A percentile compares a stretch with the other conserved stretches of the same genome.
These are phyloP conservation scores for Beverwykella pulmonaria DNA, from an alignment of 495 filamentous ascomycete species.

Conservation along the genomic window DNA sequence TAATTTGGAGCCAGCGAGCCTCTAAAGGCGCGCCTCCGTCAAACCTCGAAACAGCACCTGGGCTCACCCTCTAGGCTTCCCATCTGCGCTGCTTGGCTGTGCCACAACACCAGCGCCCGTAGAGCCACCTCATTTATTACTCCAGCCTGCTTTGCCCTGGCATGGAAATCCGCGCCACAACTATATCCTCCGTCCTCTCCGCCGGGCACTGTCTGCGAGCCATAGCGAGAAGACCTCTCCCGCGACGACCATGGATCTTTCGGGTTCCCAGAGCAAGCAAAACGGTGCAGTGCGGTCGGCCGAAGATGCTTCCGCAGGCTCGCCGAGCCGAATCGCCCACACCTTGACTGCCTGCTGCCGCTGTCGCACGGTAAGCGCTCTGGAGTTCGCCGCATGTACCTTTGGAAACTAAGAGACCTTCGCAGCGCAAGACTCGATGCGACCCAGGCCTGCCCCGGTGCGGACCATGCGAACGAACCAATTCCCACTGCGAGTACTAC, in stretches of 20 bases:
- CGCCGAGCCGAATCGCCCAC: slow-evolving; percentile 50
- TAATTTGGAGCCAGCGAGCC: too few species aligned
- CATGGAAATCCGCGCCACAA: slow-evolving; percentile 21
- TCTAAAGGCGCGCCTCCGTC: not conserved
- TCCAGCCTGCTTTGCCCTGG: slow-evolving; percentile 8
- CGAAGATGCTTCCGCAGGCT: slow-evolving; percentile 50
- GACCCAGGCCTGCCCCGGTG: slow-evolving; percentile 89
- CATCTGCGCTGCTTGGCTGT: slow-evolving; percentile 20
- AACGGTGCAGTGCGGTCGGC: slow-evolving; percentile 15
- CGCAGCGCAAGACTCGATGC: slow-evolving; percentile 88
- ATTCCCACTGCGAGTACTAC: slow-evolving; percentile 88
- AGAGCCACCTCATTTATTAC: not conserved
- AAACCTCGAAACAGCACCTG: slow-evolving; percentile 10
- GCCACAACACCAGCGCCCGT: slow-evolving; percentile 11
- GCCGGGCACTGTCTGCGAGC: not conserved
- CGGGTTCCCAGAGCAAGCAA: slow-evolving; percentile 1
- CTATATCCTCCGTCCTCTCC: slow-evolving; percentile 21
- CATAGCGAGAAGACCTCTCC: not conserved
- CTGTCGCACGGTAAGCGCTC: slow-evolving; percentile 72
- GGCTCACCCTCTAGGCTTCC: not conserved
- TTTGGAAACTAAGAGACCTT: not conserved
- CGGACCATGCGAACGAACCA: slow-evolving; percentile 87
- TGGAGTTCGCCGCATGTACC: not conserved
- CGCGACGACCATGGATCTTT: slow-evolving; percentile 18
- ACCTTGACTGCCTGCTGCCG: slow-evolving; percentile 82